Conservation (phyloP, 306 rosid genomes). For the Hippophae rhamnoides region DNA sequence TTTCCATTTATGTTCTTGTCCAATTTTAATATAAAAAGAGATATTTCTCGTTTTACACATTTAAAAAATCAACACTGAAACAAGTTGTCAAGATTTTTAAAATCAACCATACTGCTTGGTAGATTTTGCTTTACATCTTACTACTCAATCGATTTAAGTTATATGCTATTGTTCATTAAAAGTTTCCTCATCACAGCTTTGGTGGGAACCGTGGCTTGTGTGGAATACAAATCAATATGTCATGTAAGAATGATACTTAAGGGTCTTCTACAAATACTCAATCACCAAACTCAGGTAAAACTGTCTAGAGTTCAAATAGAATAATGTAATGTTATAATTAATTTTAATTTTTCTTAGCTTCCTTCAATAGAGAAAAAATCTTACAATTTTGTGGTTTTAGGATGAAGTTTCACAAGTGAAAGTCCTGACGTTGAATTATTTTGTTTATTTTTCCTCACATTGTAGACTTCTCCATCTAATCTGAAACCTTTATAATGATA, state of each 20-base stretch:
- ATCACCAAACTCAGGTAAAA: conserved; percentile 45
- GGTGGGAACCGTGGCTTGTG: conserved; percentile 90
- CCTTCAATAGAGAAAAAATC: background rate
- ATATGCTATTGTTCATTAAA: background rate
- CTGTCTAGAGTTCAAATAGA: conserved; percentile 5
- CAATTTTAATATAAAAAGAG: too few species aligned
- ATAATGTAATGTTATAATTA: conserved; percentile 1
- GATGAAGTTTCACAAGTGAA: background rate
- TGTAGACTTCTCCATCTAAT: conserved; percentile 15
- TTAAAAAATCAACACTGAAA: too few species aligned
- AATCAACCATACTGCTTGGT: too few species aligned
- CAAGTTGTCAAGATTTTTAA: too few species aligned
- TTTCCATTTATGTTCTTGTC: too few species aligned
- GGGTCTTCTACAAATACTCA: conserved; percentile 32
- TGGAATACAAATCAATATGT: conserved; percentile 52
- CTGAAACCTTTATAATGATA: background rate
- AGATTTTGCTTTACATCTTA: too few species aligned
- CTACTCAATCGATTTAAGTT: too few species aligned
- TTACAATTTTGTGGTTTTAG: conserved; percentile 7
- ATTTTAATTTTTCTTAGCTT: conserved; percentile 8
- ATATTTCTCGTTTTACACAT: too few species aligned
- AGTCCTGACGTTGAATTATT: too few species aligned
- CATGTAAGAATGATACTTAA: conserved; percentile 59
- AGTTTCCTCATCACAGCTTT: conserved; percentile 48
- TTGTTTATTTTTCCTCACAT: background rate